Percentiles rank a stretch among this genome's conserved stretches.
Evolutionary conservation across 768 basidiomycete genomes (phyloP).

Genomic region (Boletus edulis): DNA sequence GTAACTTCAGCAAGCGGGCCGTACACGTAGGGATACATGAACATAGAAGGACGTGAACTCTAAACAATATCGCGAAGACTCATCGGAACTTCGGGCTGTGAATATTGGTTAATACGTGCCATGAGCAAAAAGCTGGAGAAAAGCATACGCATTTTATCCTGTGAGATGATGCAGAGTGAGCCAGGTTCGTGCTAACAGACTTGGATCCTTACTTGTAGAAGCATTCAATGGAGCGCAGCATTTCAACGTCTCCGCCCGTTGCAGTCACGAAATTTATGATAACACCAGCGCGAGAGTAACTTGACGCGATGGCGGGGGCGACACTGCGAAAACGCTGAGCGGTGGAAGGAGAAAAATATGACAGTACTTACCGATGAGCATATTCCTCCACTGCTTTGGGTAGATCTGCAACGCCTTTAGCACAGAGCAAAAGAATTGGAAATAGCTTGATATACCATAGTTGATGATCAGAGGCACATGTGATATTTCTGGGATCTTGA

Average conservation of each 20-base stretch:
- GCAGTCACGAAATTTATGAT: conserved; percentile 97
- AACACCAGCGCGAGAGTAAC: conserved; percentile 84
- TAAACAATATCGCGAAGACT: conserved; percentile 87
- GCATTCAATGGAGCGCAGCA: conserved; percentile 97
- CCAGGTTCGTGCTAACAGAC: not conserved
- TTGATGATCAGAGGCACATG: conserved; percentile 94
- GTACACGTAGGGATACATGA: conserved; percentile 82
- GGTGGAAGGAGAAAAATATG: not conserved
- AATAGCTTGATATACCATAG: conserved; percentile 57
- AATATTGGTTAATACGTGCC: conserved; percentile 22
- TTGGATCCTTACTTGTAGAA: conserved; percentile 78
- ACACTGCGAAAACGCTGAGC: conserved; percentile 47
- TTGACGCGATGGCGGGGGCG: conserved; percentile 81
- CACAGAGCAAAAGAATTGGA: not conserved
- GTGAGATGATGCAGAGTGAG: conserved; percentile 13
- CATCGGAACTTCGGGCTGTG: conserved; percentile 86
- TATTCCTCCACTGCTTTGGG: conserved; percentile 98
- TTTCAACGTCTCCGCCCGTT: conserved; percentile 96
- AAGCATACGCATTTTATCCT: conserved; percentile 87
- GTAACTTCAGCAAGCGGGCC: conserved; percentile 37
- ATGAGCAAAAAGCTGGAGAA: not conserved
- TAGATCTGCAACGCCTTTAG: conserved; percentile 52
- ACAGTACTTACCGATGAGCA: conserved; percentile 72
- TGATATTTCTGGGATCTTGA: conserved; percentile 86
- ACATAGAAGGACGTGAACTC: conserved; percentile 46